Base-by-base conservation (phyloP, 2,329 filamentous ascomycete species). In the Ophiobolus disseminans region DNA sequence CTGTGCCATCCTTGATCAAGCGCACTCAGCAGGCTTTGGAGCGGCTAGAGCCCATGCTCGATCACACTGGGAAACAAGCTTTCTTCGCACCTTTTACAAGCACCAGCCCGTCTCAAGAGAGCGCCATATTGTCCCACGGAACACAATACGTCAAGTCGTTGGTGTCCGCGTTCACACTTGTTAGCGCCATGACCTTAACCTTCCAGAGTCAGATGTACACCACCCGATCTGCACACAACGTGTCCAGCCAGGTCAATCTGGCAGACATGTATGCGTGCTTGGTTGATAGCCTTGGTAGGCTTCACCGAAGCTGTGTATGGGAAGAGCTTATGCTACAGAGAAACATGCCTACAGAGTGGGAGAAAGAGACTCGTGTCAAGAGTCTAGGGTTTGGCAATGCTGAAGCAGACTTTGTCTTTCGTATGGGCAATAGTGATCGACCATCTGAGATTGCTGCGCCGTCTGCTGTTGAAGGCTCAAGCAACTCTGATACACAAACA, bases 181-280 rank as follows among this genome's bases (percentile, higher is more conserved):
- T 91, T 30, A 87, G 86, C 59, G 85, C 90, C 17, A 79, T 95
- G 25, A 86, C 86, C 25, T 83, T 89, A 48, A 87, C 88, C 50
- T 96, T 90, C 68, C 85, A 86, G 36, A 75, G 78, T 43, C 81
- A 83, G 17, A 75, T 84, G 40, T 86, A 84, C 65, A 84, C 85
- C 48, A 82, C 84, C 44, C 82, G 90, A 48, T 83, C 86, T 20
- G 78, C 75, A 25, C 76, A 81, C 8, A 82, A 85, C 22, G 82
- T 87, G 9, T 89, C 97, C 63, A 85, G 84, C 45, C 82, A 85
- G 20, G 82, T 95, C 60, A 96, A 96, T 65, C 82, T 96, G 17
- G 90, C 87, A 23, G 93, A 97, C 69, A 87, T 90, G 69, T 96
- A 96, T 68, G 79, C 85, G 35, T 75, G 80, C n/a, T 76, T 97